Percentiles rank a stretch among this genome's conserved stretches.
Conservation (phyloP, 2,329 filamentous ascomycete species). For the Chaetoscypha palmicola region DNA sequence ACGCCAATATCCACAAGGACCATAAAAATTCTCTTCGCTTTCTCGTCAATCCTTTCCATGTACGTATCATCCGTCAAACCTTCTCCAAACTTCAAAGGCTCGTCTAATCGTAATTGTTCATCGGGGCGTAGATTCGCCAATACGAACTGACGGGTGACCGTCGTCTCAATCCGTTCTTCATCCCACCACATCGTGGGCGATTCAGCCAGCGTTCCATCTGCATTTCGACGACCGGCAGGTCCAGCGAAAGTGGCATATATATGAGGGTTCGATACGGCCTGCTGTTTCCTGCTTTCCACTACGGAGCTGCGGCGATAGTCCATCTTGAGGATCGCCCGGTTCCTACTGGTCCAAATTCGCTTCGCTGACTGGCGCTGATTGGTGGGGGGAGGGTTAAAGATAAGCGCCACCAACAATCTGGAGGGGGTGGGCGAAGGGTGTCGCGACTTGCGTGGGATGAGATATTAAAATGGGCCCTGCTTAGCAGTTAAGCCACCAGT, state of each 20-base stretch:
- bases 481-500: neutral
- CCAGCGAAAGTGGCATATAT: slow-evolving; percentile 29
- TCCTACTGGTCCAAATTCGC: slow-evolving; percentile 7
- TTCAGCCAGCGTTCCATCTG: slow-evolving; percentile 26
- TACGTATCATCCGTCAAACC: slow-evolving; percentile 65
- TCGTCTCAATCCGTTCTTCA: slow-evolving; percentile 58
- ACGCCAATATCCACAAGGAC: slow-evolving; percentile 63
- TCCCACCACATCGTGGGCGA: slow-evolving; percentile 58
- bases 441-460: slow-evolving; percentile 17
- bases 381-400: slow-evolving; percentile 16
- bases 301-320: slow-evolving; percentile 27
- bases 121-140: slow-evolving; percentile 55
- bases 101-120: slow-evolving; percentile 55
- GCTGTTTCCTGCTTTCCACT: slow-evolving; percentile 20
- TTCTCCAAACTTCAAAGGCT: slow-evolving; percentile 58
- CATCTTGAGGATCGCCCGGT: slow-evolving; percentile 17
- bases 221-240: slow-evolving; percentile 13
- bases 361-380: slow-evolving; percentile 13
- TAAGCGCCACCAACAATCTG: slow-evolving; percentile 16
- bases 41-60: slow-evolving; percentile 68
- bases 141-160: slow-evolving; percentile 62
- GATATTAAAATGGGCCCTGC: slow-evolving; percentile 10
- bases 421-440: slow-evolving; percentile 11
- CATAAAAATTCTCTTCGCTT: slow-evolving; percentile 63
- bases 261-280: slow-evolving; percentile 19